Conservation (phyloP, 345 rosid species). For the Brassica rapa region DNA sequence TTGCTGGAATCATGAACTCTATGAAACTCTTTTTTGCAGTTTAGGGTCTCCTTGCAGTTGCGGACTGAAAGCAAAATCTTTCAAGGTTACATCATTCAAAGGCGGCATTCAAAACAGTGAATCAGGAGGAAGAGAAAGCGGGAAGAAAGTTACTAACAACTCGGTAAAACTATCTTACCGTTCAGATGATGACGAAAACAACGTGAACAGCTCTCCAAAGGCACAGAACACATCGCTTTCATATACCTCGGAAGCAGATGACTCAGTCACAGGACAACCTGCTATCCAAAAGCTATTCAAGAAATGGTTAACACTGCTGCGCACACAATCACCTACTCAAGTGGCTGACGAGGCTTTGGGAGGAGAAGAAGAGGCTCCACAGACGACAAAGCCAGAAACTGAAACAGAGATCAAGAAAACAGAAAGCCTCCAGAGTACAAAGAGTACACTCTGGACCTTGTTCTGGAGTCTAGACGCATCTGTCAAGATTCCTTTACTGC, state of each 20-base stretch:
- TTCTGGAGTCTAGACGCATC: slow-evolving; percentile 72
- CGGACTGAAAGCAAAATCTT: slow-evolving; percentile 54
- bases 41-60: slow-evolving; percentile 50
- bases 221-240: slow-evolving; percentile 60
- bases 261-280: slow-evolving; percentile 56
- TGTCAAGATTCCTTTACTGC: slow-evolving; percentile 65
- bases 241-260: slow-evolving; percentile 62
- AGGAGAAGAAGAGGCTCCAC: slow-evolving; percentile 53
- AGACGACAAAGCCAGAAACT: slow-evolving; percentile 37
- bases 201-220: slow-evolving; percentile 55
- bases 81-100: slow-evolving; percentile 76
- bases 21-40: slow-evolving; percentile 55
- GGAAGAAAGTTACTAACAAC: slow-evolving; percentile 54
- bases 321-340: slow-evolving; percentile 57
- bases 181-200: slow-evolving; percentile 64
- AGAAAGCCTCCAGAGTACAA: slow-evolving; percentile 31
- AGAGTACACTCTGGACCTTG: slow-evolving; percentile 47
- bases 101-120: slow-evolving; percentile 64
- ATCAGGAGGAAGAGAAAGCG: slow-evolving; percentile 53
- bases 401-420: slow-evolving; percentile 46
- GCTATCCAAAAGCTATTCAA: slow-evolving; percentile 76
- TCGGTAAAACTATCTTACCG: slow-evolving; percentile 70
- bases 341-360: slow-evolving; percentile 54
- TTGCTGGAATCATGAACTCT: slow-evolving; percentile 26
- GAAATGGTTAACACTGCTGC: slow-evolving; percentile 73